Conservation (phyloP, 345 rosid genomes). For the Jatropha curcas region DNA sequence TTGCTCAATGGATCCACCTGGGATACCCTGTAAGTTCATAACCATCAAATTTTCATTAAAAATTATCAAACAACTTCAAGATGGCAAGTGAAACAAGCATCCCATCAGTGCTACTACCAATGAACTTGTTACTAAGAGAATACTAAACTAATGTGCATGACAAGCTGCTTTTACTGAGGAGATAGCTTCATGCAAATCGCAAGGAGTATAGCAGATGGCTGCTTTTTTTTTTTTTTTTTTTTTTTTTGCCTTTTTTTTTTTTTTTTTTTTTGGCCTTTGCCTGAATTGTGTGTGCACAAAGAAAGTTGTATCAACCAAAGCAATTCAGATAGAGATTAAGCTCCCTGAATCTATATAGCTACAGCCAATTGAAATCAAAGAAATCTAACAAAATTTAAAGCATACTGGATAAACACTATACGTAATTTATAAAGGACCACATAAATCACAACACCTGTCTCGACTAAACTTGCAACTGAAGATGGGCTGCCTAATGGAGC, state of each 20-base stretch:
- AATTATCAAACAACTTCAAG: constrained; percentile 19
- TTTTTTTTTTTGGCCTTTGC: not conserved
- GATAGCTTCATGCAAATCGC: not conserved
- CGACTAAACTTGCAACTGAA: constrained; percentile 91
- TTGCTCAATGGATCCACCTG: constrained; percentile 65
- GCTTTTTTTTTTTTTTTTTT: not conserved
- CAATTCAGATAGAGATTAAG: not conserved
- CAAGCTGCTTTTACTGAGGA: not conserved
- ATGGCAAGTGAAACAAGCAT: constrained; percentile 10
- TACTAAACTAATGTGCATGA: not conserved
- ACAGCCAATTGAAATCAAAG: not conserved
- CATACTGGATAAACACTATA: not conserved
- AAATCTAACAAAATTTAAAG: not conserved
- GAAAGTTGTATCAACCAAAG: not conserved
- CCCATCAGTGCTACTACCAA: constrained; percentile 5
- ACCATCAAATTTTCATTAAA: constrained; percentile 34
- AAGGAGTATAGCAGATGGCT: not conserved
- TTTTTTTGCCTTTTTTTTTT: not conserved
- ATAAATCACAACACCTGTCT: constrained; percentile 64
- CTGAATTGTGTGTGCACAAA: constrained; percentile 1
- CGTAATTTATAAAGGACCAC: not conserved
- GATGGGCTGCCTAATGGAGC: constrained; percentile 88
- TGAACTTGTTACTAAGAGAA: not conserved
- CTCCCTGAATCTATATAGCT: not conserved
- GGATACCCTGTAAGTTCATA: constrained; percentile 55